Evolutionary conservation across 805 yeast species (phyloP), one percentile per base, ranked within the genome.

Genomic region (Kazachstania bromeliacearum): DNA sequence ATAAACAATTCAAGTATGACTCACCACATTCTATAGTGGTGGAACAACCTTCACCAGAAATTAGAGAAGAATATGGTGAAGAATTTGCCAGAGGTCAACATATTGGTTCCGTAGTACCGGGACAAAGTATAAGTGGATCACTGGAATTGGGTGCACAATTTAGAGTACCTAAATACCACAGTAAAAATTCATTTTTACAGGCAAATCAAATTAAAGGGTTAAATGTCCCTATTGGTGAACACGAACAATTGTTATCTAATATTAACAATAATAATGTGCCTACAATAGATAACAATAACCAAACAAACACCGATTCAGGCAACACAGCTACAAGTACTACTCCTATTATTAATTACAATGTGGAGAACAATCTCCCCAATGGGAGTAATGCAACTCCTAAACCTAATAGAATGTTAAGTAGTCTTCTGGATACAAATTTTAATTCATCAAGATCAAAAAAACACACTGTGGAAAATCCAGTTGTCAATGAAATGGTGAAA

Each of bases 121-220:
- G 60, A 3, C 60, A 56, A 41, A 51, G 43, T 22, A 55, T 57
- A 7, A 44, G 28, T 22, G 63, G 61, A 1, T 50, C 60, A 14
- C 32, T 58, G 19, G 62, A 58, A 35, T 37, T 58, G 8, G 55
- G 57, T 33, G 44, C 54, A 7, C 56, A 49, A 34, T 57, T 42
- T 35, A 54, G 47, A 37, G 38, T 55, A 10, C 63, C 63, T 3
- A 55, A 55, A 36, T 58, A 58, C 36, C 60, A 57, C 34, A 51
- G 51, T 34, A 57, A 55, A 34, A 50, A 46, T 30, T 53, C 62
- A 4, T 53, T 53, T 32, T 40, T 47, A 20, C 55, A 51, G 26
- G 59, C 62, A 2, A 32, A 41, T 8, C 59, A 53, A 36, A 34
- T 41, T 28, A 50, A 52, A 23, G 44, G 51, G 4, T 40, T 53